These are phyloP conservation scores for Penicillium sp. DNA, from an alignment of 2,329 filamentous ascomycete species.

Conservation along the genomic window DNA sequence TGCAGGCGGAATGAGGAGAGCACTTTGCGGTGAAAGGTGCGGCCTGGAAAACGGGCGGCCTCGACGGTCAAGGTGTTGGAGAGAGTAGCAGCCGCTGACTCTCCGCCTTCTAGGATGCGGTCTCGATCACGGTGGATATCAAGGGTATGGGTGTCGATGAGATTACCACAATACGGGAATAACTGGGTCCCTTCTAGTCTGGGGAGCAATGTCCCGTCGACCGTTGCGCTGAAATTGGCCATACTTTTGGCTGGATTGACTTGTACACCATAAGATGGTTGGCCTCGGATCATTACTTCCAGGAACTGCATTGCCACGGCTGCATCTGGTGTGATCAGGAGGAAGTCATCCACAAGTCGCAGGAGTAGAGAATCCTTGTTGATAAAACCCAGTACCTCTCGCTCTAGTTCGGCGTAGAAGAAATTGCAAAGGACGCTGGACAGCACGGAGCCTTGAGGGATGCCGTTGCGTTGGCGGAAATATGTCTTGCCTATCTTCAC, in stretches of 20 bases:
- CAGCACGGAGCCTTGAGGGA: conserved; percentile 88
- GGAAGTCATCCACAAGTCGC: conserved; percentile 86
- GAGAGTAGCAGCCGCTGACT: conserved; percentile 55
- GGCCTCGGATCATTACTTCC: conserved; percentile 72
- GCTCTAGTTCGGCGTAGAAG: conserved; percentile 88
- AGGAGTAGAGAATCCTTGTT: conserved; percentile 65
- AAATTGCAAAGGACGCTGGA: conserved; percentile 89
- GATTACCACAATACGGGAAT: conserved; percentile 86
- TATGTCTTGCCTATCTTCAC: conserved; percentile 85
- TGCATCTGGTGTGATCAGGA: conserved; percentile 73
- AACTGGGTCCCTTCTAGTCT: conserved; percentile 43
- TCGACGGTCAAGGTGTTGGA: conserved; percentile 78
- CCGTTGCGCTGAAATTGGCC: conserved; percentile 70
- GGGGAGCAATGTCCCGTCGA: conserved; percentile 54
- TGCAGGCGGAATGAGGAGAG: conserved; percentile 76
- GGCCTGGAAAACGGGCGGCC: conserved; percentile 66
- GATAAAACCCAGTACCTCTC: conserved; percentile 65
- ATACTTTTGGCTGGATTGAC: conserved; percentile 78
- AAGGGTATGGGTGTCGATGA: conserved; percentile 71
- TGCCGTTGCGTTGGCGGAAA: conserved; percentile 83
- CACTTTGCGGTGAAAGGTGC: conserved; percentile 75
- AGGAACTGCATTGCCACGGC: conserved; percentile 70
- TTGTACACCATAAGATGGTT: conserved; percentile 74
- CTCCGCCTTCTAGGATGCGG: conserved; percentile 42
- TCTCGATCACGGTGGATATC: conserved; percentile 69